Conservation (phyloP, 2,329 filamentous ascomycete species). For the Cordyceps cateniannulata region DNA sequence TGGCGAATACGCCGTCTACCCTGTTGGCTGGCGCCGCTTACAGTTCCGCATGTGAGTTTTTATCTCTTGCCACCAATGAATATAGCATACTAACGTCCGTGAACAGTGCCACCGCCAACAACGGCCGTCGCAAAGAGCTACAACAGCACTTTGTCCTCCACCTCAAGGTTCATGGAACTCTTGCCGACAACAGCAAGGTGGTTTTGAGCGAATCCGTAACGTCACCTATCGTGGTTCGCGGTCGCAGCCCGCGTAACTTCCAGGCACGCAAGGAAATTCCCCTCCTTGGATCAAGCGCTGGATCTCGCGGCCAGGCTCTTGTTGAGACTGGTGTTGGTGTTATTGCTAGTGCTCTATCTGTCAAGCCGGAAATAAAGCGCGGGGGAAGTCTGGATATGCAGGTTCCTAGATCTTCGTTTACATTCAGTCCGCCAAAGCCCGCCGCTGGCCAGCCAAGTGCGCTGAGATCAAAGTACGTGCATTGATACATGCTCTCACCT, state of each 20-base stretch:
- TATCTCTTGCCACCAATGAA: background rate
- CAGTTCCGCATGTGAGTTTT: slow-evolving; percentile 74
- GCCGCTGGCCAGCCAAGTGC: slow-evolving; percentile 44
- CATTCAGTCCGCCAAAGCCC: slow-evolving; percentile 51
- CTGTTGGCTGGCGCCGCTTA: slow-evolving; percentile 87
- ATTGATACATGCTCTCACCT: background rate
- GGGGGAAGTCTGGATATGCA: slow-evolving; percentile 45
- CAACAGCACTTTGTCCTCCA: slow-evolving; percentile 94
- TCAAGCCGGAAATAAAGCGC: slow-evolving; percentile 49
- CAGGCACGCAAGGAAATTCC: slow-evolving; percentile 90
- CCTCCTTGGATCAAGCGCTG: slow-evolving; percentile 68
- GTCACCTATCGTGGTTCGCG: slow-evolving; percentile 87
- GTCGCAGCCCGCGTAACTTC: slow-evolving; percentile 89
- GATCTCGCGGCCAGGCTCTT: slow-evolving; percentile 69
- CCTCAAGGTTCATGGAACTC: slow-evolving; percentile 75
- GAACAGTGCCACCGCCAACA: slow-evolving; percentile 81
- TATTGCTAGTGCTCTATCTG: slow-evolving; percentile 48
- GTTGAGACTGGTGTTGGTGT: slow-evolving; percentile 58
- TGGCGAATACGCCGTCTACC: slow-evolving; percentile 81
- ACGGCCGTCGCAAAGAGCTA: slow-evolving; percentile 86
- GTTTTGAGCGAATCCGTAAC: slow-evolving; percentile 79
- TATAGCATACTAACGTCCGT: background rate
- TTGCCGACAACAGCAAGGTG: slow-evolving; percentile 77
- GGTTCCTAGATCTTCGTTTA: slow-evolving; percentile 50
- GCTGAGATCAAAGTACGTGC: slow-evolving; percentile 53